A percentile compares a stretch with the other conserved stretches of the same genome.
These are phyloP conservation scores for Lichina pygmaea DNA, from an alignment of 495 filamentous ascomycete species.

Conservation along the genomic window DNA sequence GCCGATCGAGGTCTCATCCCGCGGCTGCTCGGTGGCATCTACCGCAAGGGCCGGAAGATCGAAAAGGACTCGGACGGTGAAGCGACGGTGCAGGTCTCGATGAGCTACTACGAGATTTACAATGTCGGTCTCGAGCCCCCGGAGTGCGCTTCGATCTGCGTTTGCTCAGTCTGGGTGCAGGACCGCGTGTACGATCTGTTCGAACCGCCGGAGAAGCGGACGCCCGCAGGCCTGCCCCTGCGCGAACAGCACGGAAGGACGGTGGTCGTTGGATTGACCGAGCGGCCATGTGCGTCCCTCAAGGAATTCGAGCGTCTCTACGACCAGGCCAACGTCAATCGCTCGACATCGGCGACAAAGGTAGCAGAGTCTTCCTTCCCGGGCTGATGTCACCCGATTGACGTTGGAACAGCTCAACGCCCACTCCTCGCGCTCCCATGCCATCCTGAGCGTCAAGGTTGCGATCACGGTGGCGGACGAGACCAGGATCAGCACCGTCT, in stretches of 20 bases:
- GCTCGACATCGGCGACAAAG: slow-evolving; percentile 81
- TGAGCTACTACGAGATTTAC: slow-evolving; percentile 97
- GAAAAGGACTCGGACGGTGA: slow-evolving; percentile 56
- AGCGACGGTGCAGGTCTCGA: slow-evolving; percentile 45
- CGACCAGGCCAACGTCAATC: slow-evolving; percentile 80
- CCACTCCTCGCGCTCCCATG: slow-evolving; percentile 79
- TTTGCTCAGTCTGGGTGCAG: neutral
- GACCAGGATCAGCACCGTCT: slow-evolving; percentile 53
- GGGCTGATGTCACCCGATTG: neutral
- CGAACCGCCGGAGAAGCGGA: slow-evolving; percentile 72
- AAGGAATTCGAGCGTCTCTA: slow-evolving; percentile 87
- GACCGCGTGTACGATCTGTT: slow-evolving; percentile 61
- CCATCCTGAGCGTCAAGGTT: slow-evolving; percentile 75
- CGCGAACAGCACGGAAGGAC: slow-evolving; percentile 84
- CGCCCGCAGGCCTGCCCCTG: slow-evolving; percentile 56
- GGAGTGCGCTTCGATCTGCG: neutral
- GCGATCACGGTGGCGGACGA: slow-evolving; percentile 44
- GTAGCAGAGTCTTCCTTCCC: slow-evolving; percentile 10
- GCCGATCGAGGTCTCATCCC: slow-evolving; percentile 84
- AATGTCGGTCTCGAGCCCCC: slow-evolving; percentile 17
- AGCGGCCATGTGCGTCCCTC: slow-evolving; percentile 56
- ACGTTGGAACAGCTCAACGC: slow-evolving; percentile 42
- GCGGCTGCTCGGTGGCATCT: slow-evolving; percentile 62
- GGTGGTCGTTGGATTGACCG: slow-evolving; percentile 71
- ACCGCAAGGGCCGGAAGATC: slow-evolving; percentile 61